These are phyloP conservation scores for Pichia sp. DNA, from an alignment of 1,139 yeast species.

Conservation along the genomic window DNA sequence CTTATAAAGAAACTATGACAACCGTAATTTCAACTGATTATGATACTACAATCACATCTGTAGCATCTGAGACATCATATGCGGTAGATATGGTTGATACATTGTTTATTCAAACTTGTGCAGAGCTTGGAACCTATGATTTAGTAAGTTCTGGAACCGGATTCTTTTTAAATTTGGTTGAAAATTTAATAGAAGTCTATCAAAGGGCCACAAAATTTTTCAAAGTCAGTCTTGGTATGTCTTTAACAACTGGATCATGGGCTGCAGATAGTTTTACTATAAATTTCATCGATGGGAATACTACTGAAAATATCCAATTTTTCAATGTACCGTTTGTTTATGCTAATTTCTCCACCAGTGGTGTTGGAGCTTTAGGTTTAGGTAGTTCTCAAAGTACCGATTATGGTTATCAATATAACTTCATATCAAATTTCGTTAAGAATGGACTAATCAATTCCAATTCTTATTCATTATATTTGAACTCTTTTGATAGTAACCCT, in stretches of 20 bases:
- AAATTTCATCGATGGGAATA: not conserved
- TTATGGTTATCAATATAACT: constrained; percentile 7
- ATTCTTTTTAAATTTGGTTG: constrained; percentile 6
- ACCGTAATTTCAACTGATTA: not conserved
- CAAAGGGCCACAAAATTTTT: constrained; percentile 12
- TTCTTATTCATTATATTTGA: constrained; percentile 52
- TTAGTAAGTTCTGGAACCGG: constrained; percentile 12
- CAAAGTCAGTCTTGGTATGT: constrained; percentile 13
- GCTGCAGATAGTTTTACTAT: constrained; percentile 20
- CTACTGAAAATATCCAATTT: constrained; percentile 4
- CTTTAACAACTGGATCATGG: constrained; percentile 20
- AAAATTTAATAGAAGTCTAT: not conserved
- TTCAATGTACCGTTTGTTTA: constrained; percentile 29
- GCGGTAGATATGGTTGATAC: constrained; percentile 3
- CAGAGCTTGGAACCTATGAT: constrained; percentile 14
- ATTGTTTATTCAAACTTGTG: constrained; percentile 7
- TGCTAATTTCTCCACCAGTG: constrained; percentile 34
- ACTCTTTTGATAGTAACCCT: constrained; percentile 21
- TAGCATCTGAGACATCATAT: constrained; percentile 9
- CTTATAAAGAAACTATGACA: constrained; percentile 8
- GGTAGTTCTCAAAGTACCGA: constrained; percentile 31
- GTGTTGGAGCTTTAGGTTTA: constrained; percentile 54
- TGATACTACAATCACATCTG: constrained; percentile 6
- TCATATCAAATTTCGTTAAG: constrained; percentile 36
- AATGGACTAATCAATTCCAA: constrained; percentile 35